These are phyloP conservation scores for Coemansia sp. DNA, from an alignment of 192 early-diverging fungal genomes.

Conservation along the genomic window DNA sequence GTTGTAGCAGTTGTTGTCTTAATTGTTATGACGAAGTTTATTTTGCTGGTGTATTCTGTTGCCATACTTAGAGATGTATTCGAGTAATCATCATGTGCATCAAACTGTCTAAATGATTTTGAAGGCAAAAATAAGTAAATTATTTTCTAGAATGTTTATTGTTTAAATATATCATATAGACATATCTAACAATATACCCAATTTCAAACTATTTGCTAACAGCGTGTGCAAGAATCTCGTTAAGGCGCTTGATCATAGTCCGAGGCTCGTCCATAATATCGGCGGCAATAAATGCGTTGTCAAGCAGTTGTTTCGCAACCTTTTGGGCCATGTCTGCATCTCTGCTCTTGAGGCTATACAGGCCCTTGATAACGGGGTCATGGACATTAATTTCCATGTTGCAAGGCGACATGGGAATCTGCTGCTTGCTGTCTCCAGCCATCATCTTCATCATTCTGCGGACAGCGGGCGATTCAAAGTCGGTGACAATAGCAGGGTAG, in stretches of 20 bases:
- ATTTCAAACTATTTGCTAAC: slow-evolving; percentile 9
- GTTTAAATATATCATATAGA: too few species aligned
- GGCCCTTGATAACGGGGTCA: slow-evolving; percentile 66
- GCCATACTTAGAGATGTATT: too few species aligned
- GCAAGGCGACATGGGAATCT: slow-evolving; percentile 60
- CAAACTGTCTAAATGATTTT: too few species aligned
- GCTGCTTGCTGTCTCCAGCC: slow-evolving; percentile 41
- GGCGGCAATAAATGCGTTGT: slow-evolving; percentile 76
- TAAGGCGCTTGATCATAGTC: slow-evolving; percentile 72
- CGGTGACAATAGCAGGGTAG: slow-evolving; percentile 70
- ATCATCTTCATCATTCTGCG: slow-evolving; percentile 61
- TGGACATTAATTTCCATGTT: slow-evolving; percentile 72
- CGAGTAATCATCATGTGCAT: too few species aligned
- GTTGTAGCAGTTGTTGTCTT: too few species aligned
- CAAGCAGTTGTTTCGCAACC: slow-evolving; percentile 66
- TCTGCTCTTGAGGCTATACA: slow-evolving; percentile 57
- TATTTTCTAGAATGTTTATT: too few species aligned
- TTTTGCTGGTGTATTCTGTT: too few species aligned
- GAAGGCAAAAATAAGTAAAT: too few species aligned
- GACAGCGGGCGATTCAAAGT: slow-evolving; percentile 71
- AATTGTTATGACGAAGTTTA: too few species aligned
- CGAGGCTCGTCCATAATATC: slow-evolving; percentile 76
- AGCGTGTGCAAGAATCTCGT: slow-evolving; percentile 48
- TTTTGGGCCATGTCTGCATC: slow-evolving; percentile 65
- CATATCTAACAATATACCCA: too few species aligned